These are phyloP conservation scores for Aspergillus tamarii DNA, from an alignment of 2,329 filamentous ascomycete species.

Conservation along the genomic window DNA sequence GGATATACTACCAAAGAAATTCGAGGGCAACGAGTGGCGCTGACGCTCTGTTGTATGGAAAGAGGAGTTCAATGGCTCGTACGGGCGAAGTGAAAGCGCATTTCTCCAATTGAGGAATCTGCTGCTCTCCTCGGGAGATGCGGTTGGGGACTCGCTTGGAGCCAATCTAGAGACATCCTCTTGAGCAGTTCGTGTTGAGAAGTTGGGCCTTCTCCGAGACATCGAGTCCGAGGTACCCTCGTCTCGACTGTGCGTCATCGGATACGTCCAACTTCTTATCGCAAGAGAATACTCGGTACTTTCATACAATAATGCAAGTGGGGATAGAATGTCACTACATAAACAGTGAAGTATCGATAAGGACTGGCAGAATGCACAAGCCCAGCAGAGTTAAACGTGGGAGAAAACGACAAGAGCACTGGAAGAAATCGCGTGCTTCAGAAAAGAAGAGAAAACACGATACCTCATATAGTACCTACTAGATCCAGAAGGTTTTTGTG, in stretches of 20 bases:
- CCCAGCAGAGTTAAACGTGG: neutral
- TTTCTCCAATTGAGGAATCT: conserved; percentile 27
- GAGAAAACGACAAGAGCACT: neutral
- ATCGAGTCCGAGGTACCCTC: conserved; percentile 28
- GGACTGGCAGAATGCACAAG: neutral
- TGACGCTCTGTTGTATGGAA: conserved; percentile 18
- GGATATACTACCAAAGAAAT: conserved; percentile 29
- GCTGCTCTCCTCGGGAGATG: conserved; percentile 26
- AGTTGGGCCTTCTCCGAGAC: conserved; percentile 42
- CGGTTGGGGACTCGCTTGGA: conserved; percentile 31
- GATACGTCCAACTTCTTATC: conserved; percentile 12
- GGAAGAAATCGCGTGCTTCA: neutral
- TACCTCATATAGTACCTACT: neutral
- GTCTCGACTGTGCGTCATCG: conserved; percentile 28
- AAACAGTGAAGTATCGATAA: neutral
- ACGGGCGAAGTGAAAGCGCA: conserved; percentile 26
- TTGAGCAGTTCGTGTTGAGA: conserved; percentile 42
- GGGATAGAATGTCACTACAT: neutral
- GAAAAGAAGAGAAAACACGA: neutral
- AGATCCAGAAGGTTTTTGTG: neutral
- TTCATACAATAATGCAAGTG: conserved; percentile 5
- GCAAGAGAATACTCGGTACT: conserved; percentile 1
- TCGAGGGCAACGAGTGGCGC: conserved; percentile 23
- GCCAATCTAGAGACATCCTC: conserved; percentile 42
- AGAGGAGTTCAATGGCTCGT: conserved; percentile 29